Evolutionary conservation across 2,329 filamentous ascomycete genomes (phyloP).

Genomic region (Hypoxylon sp.): DNA sequence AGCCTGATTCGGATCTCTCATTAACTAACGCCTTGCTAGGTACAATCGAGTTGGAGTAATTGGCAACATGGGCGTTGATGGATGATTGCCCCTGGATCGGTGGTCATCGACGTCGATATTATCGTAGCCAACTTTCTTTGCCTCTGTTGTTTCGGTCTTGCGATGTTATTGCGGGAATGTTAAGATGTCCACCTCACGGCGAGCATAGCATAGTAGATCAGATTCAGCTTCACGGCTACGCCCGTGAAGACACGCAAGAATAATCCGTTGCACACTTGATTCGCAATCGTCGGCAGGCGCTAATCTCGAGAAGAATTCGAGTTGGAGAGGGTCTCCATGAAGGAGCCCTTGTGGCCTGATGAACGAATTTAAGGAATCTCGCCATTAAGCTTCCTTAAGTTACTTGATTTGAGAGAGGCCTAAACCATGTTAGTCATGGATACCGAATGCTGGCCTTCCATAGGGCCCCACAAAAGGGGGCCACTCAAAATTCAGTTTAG

Average conservation of each 20-base stretch:
- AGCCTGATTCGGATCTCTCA: not conserved
- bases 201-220: not conserved
- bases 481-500: not conserved
- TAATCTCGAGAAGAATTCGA: not conserved
- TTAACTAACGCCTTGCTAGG: not conserved
- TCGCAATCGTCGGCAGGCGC: not conserved
- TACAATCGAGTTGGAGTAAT: not conserved
- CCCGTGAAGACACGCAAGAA: not conserved
- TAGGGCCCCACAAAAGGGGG: not conserved
- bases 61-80: not conserved
- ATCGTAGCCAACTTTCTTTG: not conserved
- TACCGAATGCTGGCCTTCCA: not conserved
- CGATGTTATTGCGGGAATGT: not conserved
- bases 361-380: not conserved
- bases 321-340: not conserved
- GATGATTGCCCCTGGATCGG: not conserved
- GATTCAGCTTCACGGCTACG: not conserved
- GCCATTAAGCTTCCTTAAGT: not conserved
- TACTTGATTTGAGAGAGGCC: not conserved
- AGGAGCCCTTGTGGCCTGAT: not conserved
- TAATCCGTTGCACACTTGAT: not conserved
- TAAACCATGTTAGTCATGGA: not conserved
- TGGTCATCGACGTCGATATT: not conserved
- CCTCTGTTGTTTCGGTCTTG: not conserved
- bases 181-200: not conserved